phyloP scores from a whole-genome alignment of 1,284 basidiomycete genomes.

The Tilletia walkeri region DNA sequence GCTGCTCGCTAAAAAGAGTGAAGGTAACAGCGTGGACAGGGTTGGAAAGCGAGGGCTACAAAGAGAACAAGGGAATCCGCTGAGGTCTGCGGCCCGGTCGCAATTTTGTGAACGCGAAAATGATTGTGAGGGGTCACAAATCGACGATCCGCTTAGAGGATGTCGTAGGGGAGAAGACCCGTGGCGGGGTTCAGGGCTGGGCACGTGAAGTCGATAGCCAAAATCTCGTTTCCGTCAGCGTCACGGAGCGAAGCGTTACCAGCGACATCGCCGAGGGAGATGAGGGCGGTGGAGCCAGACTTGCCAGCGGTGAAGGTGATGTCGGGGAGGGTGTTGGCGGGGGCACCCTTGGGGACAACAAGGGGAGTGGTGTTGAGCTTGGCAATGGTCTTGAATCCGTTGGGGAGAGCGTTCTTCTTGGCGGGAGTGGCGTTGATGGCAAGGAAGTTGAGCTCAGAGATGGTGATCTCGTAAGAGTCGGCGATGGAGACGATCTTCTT shows the following conservation, averaged over 20 bases:
- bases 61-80: too few species aligned
- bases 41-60: too few species aligned
- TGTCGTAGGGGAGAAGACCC: constrained; percentile 13
- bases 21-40: too few species aligned
- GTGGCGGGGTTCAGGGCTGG: background rate
- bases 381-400: background rate
- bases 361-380: background rate
- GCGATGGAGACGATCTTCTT: background rate
- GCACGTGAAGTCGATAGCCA: constrained; percentile 12
- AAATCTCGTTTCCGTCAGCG: constrained; percentile 10
- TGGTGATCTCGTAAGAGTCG: background rate
- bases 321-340: constrained; percentile 13
- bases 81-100: too few species aligned
- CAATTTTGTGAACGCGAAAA: too few species aligned
- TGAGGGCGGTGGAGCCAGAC: background rate
- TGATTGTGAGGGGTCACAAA: too few species aligned
- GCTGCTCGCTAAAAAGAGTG: too few species aligned
- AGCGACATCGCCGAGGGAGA: constrained; percentile 3
- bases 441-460: background rate
- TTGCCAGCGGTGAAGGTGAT: constrained; percentile 9
- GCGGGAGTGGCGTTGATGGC: constrained; percentile 11
- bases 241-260: constrained; percentile 1
- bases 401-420: constrained; percentile 9
- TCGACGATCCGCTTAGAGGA: background rate
- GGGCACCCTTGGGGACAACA: constrained; percentile 5